Evolutionary conservation across 768 basidiomycete species (phyloP).

Genomic region (Termitomyces sp.): DNA sequence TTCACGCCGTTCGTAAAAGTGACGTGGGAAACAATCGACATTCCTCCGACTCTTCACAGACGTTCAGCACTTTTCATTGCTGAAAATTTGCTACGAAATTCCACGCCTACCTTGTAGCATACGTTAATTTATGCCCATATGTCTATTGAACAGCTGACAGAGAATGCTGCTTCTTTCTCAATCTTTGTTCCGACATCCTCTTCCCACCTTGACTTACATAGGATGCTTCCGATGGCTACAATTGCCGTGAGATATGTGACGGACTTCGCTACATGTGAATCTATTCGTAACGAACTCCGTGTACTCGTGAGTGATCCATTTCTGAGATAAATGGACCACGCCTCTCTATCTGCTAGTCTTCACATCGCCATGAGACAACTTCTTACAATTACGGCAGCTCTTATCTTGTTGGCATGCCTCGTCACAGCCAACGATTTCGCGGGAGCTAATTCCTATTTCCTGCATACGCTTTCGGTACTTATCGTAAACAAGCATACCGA

Average conservation of each 20-base stretch:
- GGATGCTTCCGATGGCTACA: neutral
- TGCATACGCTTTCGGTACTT: constrained; percentile 16
- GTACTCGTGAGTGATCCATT: neutral
- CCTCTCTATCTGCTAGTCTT: neutral
- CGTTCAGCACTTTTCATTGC: neutral
- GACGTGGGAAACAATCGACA: constrained; percentile 4
- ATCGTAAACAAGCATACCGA: neutral
- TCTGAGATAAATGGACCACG: neutral
- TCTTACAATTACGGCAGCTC: neutral
- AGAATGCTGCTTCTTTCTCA: neutral
- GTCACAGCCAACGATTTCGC: constrained; percentile 20
- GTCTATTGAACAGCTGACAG: neutral
- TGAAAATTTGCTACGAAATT: neutral
- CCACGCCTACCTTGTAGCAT: neutral
- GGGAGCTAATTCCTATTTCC: constrained; percentile 21
- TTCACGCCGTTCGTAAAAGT: neutral
- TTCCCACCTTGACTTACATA: neutral
- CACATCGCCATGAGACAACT: constrained; percentile 3
- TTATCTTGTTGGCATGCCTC: constrained; percentile 4
- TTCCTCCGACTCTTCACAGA: neutral
- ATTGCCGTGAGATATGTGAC: neutral
- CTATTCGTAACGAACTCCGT: neutral
- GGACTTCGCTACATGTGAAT: neutral
- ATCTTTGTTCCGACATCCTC: neutral
- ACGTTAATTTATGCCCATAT: neutral